A percentile compares a stretch with the other conserved stretches of the same genome.
Evolutionary conservation across 2,329 filamentous ascomycete genomes (phyloP).

Genomic region (Scytalidium sp.): DNA sequence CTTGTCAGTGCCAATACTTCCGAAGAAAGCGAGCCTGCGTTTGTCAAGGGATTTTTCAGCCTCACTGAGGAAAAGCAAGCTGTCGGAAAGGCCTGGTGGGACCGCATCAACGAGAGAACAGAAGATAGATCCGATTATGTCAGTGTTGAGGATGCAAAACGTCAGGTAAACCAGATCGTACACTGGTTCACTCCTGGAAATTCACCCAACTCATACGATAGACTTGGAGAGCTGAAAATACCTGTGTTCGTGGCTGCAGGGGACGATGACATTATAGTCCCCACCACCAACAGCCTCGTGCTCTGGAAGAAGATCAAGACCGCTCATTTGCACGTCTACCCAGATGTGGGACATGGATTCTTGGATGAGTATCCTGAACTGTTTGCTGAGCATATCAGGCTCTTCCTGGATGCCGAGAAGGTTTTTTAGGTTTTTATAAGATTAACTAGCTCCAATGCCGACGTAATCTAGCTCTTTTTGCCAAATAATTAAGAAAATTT

Average conservation of each 20-base stretch:
- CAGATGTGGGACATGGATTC: slow-evolving; percentile 18
- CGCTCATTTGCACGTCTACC: slow-evolving; percentile 14
- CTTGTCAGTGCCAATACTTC: not conserved
- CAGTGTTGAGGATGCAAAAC: slow-evolving; percentile 5
- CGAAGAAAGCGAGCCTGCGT: not conserved
- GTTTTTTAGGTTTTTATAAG: no score
- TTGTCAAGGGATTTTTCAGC: not conserved
- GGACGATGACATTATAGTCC: slow-evolving; percentile 15
- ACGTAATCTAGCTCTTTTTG: no score
- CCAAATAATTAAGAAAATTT: no score
- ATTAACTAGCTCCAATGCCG: no score
- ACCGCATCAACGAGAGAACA: slow-evolving; percentile 11
- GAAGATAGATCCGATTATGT: slow-evolving; percentile 11
- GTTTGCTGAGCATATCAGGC: slow-evolving; percentile 13
- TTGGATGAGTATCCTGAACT: slow-evolving; percentile 15
- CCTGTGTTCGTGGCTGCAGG: slow-evolving; percentile 28
- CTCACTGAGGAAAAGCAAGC: slow-evolving; percentile 3
- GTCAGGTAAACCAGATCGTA: slow-evolving; percentile 7
- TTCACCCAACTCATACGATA: slow-evolving; percentile 14
- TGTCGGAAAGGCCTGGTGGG: slow-evolving; percentile 9
- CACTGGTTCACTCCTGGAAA: slow-evolving; percentile 5
- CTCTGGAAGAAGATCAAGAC: no score
- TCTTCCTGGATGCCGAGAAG: slow-evolving; percentile 13
- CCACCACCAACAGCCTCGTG: slow-evolving; percentile 15
- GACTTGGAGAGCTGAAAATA: slow-evolving; percentile 24